These are phyloP conservation scores for Candida tibetensis DNA, from an alignment of 805 yeast species.

Conservation along the genomic window DNA sequence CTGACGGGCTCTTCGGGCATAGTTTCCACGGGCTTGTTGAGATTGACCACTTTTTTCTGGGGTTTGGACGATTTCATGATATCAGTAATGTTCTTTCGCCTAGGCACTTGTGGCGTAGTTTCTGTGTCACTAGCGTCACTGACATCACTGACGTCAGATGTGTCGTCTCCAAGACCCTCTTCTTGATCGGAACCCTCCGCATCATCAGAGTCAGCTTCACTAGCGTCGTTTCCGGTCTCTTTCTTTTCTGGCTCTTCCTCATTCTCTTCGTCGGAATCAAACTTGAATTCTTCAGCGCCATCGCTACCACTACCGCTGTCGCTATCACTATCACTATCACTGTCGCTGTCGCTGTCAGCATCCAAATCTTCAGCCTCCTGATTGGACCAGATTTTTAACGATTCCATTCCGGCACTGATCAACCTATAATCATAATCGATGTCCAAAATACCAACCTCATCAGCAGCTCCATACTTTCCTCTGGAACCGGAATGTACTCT, in stretches of 20 bases:
- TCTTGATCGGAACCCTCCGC: slow-evolving; percentile 12
- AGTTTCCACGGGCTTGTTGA: slow-evolving; percentile 3
- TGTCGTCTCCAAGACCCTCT: slow-evolving; percentile 12
- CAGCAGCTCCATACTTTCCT: slow-evolving; percentile 42
- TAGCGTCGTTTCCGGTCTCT: slow-evolving; percentile 13
- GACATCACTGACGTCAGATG: slow-evolving; percentile 8
- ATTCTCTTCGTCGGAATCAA: slow-evolving; percentile 11
- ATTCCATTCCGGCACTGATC: slow-evolving; percentile 81
- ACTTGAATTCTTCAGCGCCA: slow-evolving; percentile 10
- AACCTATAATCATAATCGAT: slow-evolving; percentile 78
- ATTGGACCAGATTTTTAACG: slow-evolving; percentile 70
- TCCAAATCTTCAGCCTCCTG: slow-evolving; percentile 19
- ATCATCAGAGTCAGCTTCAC: slow-evolving; percentile 7
- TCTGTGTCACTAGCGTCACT: slow-evolving; percentile 2
- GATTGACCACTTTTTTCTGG: slow-evolving; percentile 2
- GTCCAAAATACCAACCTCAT: slow-evolving; percentile 76
- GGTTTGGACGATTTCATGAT: slow-evolving; percentile 17
- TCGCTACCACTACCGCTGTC: slow-evolving; percentile 15
- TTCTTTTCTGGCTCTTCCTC: slow-evolving; percentile 5
- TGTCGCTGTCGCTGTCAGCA: slow-evolving; percentile 13
- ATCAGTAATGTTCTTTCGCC: slow-evolving; percentile 11
- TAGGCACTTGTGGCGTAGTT: slow-evolving; percentile 6
- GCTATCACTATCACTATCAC: slow-evolving; percentile 20
- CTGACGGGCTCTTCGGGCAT: slow-evolving; percentile 21
- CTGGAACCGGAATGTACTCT: slow-evolving; percentile 56